Conservation (phyloP, 73 alveolate genomes). For the Blepharisma japonicum region DNA sequence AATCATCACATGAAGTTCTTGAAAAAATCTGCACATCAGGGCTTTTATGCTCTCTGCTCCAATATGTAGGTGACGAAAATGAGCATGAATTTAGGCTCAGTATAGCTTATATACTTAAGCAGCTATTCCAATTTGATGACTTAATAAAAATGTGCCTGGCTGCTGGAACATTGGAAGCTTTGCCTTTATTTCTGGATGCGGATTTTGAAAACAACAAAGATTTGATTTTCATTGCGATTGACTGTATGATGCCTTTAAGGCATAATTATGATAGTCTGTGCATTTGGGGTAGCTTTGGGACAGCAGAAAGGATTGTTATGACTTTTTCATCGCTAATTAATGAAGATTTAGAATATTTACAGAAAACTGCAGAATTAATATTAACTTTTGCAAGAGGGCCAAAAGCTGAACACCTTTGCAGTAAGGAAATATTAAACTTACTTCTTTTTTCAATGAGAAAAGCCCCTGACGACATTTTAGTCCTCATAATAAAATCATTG, state of each 20-base stretch:
- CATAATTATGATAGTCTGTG: neutral
- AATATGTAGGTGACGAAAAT: neutral
- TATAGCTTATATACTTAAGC: neutral
- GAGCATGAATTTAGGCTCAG: neutral
- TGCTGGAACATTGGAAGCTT: slow-evolving; percentile 17
- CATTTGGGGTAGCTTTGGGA: neutral
- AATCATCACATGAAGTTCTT: neutral
- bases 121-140: neutral
- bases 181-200: slow-evolving; percentile 1
- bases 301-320: slow-evolving; percentile 24
- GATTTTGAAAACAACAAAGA: slow-evolving; percentile 16
- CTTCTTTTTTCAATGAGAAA: slow-evolving; percentile 11
- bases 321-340: slow-evolving; percentile 7
- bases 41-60: neutral
- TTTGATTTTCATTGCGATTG: slow-evolving; percentile 3
- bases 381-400: slow-evolving; percentile 22
- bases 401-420: neutral
- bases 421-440: neutral
- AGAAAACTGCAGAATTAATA: slow-evolving; percentile 5
- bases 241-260: slow-evolving; percentile 29
- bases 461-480: slow-evolving; percentile 3
- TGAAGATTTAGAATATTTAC: neutral
- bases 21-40: slow-evolving; percentile 17
- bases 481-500: neutral
- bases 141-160: slow-evolving; percentile 14